Percentiles rank a stretch among this genome's conserved stretches.
Conservation (phyloP, 352 stramenopile genomes). For the Globisporangium apiculatum region DNA sequence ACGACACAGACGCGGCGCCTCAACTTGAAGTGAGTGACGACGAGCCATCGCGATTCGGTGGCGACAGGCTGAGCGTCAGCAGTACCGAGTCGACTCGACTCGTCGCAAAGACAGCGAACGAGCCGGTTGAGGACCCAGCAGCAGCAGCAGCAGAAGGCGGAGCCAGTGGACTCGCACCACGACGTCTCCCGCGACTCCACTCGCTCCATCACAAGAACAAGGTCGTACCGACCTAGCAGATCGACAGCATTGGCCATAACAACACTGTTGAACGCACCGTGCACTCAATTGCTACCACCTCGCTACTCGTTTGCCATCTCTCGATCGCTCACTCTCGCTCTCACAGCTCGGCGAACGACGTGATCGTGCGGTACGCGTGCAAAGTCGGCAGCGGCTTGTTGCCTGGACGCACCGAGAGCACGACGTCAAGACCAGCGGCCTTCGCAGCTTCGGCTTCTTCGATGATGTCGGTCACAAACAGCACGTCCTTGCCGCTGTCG, state of each 20-base stretch:
- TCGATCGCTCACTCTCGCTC: neutral
- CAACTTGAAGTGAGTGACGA: neutral
- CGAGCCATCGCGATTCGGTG: neutral
- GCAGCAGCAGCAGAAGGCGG: neutral
- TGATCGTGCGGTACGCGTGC: slow-evolving; percentile 48
- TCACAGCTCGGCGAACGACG: slow-evolving; percentile 55
- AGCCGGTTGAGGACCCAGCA: slow-evolving; percentile 1
- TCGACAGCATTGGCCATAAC: too few relatives aligned
- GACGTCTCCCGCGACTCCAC: slow-evolving; percentile 1
- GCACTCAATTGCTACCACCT: neutral
- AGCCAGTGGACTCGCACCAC: neutral
- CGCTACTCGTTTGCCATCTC: neutral
- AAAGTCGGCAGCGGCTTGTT: slow-evolving; percentile 65
- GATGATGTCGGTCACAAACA: slow-evolving; percentile 88
- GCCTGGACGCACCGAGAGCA: slow-evolving; percentile 80
- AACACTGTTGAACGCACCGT: too few relatives aligned
- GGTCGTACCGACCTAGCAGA: slow-evolving; percentile 11
- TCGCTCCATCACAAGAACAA: slow-evolving; percentile 7
- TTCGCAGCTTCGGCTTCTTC: slow-evolving; percentile 78
- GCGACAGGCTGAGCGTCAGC: neutral
- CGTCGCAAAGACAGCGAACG: slow-evolving; percentile 1
- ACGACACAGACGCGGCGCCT: neutral
- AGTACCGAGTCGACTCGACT: neutral
- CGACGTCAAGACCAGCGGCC: slow-evolving; percentile 51
- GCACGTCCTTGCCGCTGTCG: slow-evolving; percentile 64